Percentiles rank a stretch among this genome's conserved stretches.
Evolutionary conservation across 1,284 basidiomycete species (phyloP).

Genomic region (Schizophyllum amplum): DNA sequence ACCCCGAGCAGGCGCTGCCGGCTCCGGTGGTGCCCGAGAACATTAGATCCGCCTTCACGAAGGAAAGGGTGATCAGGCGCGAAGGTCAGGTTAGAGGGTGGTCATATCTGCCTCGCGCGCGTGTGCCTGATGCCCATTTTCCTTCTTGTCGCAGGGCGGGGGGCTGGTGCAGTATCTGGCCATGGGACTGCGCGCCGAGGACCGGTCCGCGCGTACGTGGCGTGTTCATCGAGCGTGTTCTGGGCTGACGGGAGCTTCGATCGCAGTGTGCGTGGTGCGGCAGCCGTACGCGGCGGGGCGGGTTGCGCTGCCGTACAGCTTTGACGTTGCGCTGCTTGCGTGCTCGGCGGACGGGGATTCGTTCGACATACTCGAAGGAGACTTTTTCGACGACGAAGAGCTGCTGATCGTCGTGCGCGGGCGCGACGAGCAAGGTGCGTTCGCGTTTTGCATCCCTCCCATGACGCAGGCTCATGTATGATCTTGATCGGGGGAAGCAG

Average conservation of each 20-base stretch:
- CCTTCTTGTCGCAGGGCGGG: constrained; percentile 24
- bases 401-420: constrained; percentile 53
- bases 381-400: constrained; percentile 70
- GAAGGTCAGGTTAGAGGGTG: constrained; percentile 28
- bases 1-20: constrained; percentile 18
- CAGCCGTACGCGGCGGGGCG: constrained; percentile 36
- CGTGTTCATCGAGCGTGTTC: constrained; percentile 12
- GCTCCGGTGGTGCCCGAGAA: constrained; percentile 19
- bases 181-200: constrained; percentile 27
- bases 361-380: constrained; percentile 51
- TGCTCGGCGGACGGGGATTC: constrained; percentile 26
- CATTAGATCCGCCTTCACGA: constrained; percentile 9
- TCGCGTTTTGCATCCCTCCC: constrained; percentile 27
- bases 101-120: constrained; percentile 12
- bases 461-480: background rate
- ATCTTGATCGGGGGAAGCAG: constrained; percentile 21
- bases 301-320: constrained; percentile 29
- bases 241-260: constrained; percentile 17
- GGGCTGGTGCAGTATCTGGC: constrained; percentile 39
- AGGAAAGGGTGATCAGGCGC: constrained; percentile 39
- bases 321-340: constrained; percentile 40
- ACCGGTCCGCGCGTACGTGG: constrained; percentile 27
- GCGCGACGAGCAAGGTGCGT: constrained; percentile 34
- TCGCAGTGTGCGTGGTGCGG: constrained; percentile 46
- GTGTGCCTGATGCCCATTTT: background rate